These are phyloP conservation scores for Echeveria elegans DNA, from an alignment of 164 flowering plant genomes.

Conservation along the genomic window DNA sequence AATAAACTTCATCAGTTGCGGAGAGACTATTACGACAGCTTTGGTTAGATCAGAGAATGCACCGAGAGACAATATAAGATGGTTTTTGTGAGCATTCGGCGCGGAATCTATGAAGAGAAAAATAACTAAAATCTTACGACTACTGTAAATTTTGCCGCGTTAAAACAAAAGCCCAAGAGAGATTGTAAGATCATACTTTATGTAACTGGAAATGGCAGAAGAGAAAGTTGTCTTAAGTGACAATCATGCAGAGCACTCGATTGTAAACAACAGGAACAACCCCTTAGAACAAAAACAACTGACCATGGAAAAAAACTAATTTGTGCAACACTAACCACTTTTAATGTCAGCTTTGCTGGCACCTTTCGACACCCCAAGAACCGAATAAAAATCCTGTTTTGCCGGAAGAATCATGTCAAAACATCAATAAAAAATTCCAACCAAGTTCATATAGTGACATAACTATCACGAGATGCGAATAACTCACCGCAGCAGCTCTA, in stretches of 20 bases:
- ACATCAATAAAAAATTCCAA: not conserved
- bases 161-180: not conserved
- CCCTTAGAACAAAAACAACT: not conserved
- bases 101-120: no score
- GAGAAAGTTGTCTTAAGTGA: not conserved
- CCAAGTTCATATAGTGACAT: not conserved
- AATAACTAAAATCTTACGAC: no score
- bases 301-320: not conserved
- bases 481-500: constrained; percentile 72
- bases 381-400: constrained; percentile 61
- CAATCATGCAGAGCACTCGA: not conserved
- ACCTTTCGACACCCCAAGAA: constrained; percentile 84
- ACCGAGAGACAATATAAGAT: no score
- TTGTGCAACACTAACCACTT: constrained; percentile 46
- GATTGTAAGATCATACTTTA: not conserved
- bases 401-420: not conserved
- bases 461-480: not conserved
- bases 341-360: constrained; percentile 88
- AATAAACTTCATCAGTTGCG: no score
- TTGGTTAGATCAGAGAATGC: not conserved
- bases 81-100: no score
- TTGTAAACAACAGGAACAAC: not conserved
- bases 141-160: not conserved
- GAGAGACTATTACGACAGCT: not conserved
- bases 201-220: not conserved